Evolutionary conservation across 805 yeast species (phyloP), one percentile per base, ranked within the genome.

Genomic region (Kuraishia molischiana): DNA sequence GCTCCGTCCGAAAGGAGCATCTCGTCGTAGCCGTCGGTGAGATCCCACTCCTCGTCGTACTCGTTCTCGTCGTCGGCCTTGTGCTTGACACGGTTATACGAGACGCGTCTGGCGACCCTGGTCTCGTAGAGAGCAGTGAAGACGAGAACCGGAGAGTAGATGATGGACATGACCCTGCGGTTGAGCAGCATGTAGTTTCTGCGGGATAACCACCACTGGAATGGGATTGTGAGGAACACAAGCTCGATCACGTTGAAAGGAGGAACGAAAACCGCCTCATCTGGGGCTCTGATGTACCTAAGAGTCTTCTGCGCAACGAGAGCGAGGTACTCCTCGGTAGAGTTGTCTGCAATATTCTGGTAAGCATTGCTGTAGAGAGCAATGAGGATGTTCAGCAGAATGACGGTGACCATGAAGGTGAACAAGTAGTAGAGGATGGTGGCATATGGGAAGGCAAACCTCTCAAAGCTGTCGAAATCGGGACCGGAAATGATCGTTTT

Each of bases 351-450:
- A 44, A 86, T 85, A 39, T 74, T 74, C 33, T 83, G 78, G 52
- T 86, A 86, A 0, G 95, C 92, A 35, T 85, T 80, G 22, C 92
- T 79, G 58, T 80, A 86, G 44, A 86, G 69, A 5, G 95, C 95
- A 65, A 86, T 72, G 51, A 86, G 67, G 53, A 86, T 79, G 61
- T 86, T 86, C 65, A 86, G 71, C 61, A 86, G 66, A 40, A 86
- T 77, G 35, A 81, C 83, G 10, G 80, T 62, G 35, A 85, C 79
- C 36, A 83, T 69, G 54, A 86, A 86, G 3, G 85, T 74, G 67
- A 83, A 86, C 37, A 73, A 59, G 64, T 84, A 85, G 56, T 82
- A 86, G 38, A 86, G 63, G 3, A 85, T 60, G n/a, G 77, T 73
- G 0, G 95, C 95, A 56, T 83, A 86, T 4, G 95, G 96, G 14